Evolutionary conservation across 495 filamentous ascomycete species (phyloP).

Genomic region (Aspergillus ellipticus): DNA sequence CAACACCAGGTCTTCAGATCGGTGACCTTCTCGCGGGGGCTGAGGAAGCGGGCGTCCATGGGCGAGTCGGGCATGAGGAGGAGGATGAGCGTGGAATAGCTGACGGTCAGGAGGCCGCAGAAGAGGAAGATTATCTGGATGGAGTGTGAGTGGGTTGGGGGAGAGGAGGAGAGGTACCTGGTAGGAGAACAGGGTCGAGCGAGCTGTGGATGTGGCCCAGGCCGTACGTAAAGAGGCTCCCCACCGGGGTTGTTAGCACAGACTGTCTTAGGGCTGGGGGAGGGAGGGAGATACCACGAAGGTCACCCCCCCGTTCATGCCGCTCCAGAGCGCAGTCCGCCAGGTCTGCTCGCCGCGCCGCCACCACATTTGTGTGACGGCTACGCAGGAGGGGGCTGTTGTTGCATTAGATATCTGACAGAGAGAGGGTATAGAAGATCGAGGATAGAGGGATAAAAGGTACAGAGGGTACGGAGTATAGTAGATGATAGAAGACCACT

Average conservation of each 20-base stretch:
- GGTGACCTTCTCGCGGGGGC: constrained; percentile 41
- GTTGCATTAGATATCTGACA: no score
- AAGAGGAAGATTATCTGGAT: constrained; percentile 52
- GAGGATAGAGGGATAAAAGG: no score
- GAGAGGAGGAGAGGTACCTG: constrained; percentile 21
- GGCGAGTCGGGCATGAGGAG: constrained; percentile 50
- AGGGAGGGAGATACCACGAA: constrained; percentile 30
- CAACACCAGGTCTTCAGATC: constrained; percentile 41
- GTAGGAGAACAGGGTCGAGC: constrained; percentile 42
- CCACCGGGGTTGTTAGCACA: constrained; percentile 10
- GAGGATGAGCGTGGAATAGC: constrained; percentile 35
- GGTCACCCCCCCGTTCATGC: constrained; percentile 47
- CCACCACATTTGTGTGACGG: constrained; percentile 58
- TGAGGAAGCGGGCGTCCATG: constrained; percentile 41
- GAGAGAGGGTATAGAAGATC: no score
- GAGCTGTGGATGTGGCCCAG: constrained; percentile 54
- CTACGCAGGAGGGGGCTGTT: constrained; percentile 48
- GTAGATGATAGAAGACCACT: no score
- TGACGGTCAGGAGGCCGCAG: constrained; percentile 38
- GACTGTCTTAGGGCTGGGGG: background rate
- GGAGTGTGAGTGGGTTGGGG: background rate
- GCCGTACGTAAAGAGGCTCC: constrained; percentile 48
- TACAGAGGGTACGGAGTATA: no score
- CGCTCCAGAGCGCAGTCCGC: constrained; percentile 51
- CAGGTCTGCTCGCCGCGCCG: constrained; percentile 52